These are phyloP conservation scores for Diaporthe citrichinensis DNA, from an alignment of 2,329 filamentous ascomycete genomes.

Conservation along the genomic window DNA sequence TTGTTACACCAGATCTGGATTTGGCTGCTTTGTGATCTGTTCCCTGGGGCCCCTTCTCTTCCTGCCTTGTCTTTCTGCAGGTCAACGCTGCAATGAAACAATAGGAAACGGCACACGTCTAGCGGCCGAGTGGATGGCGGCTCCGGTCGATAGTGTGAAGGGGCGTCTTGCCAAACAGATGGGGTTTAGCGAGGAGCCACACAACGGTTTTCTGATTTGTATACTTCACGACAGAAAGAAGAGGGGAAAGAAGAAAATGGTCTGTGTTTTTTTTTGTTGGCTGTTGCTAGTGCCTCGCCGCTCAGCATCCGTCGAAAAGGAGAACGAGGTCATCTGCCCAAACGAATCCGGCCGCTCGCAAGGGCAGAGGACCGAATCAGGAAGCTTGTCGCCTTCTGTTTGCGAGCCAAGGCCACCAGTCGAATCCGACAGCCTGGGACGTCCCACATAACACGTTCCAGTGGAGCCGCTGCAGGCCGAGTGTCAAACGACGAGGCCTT, in stretches of 20 bases:
- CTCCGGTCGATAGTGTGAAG: slow-evolving; percentile 15
- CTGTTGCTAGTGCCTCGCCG: not conserved
- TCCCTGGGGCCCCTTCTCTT: slow-evolving; percentile 15
- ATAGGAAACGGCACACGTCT: slow-evolving; percentile 25
- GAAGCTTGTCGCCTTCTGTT: slow-evolving; percentile 10
- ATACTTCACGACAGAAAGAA: not conserved
- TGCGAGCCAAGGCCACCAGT: slow-evolving; percentile 23
- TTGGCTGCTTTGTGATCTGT: slow-evolving; percentile 32
- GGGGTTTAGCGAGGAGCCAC: slow-evolving; percentile 12
- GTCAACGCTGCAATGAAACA: slow-evolving; percentile 37
- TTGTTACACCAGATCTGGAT: slow-evolving; percentile 43
- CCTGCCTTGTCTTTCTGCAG: slow-evolving; percentile 24
- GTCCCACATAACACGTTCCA: slow-evolving; percentile 33
- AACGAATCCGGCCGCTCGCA: not conserved
- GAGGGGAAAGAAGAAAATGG: not conserved
- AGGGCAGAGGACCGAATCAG: not conserved
- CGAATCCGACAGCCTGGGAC: slow-evolving; percentile 39
- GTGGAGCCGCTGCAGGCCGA: slow-evolving; percentile 25
- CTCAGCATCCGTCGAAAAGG: not conserved
- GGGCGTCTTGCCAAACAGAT: slow-evolving; percentile 2
- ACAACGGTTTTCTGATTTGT: not conserved
- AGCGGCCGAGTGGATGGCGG: slow-evolving; percentile 27
- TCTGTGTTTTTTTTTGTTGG: not conserved
- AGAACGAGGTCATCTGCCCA: not conserved
- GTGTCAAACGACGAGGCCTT: slow-evolving; percentile 26